Evolutionary conservation across 164 flowering plant species (phyloP).

Genomic region (Dillenia turbinata): DNA sequence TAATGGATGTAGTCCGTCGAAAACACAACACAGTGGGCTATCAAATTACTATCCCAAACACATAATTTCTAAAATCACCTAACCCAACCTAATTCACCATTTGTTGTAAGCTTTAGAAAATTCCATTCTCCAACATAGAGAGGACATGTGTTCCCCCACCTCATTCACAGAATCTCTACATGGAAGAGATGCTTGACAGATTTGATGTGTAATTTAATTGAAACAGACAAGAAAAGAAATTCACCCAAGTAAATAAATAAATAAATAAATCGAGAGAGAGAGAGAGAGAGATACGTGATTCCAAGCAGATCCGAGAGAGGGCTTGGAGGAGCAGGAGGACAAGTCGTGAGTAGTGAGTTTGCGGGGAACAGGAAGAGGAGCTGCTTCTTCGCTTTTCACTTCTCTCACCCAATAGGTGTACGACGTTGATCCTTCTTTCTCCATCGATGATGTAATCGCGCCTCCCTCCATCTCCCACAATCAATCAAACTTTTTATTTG

Average conservation of each 20-base stretch:
- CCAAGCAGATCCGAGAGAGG: slow-evolving; percentile 77
- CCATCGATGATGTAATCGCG: slow-evolving; percentile 11
- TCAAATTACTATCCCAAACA: no score
- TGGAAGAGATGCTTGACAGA: no score
- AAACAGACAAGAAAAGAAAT: slow-evolving; percentile 7
- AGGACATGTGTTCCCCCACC: no score
- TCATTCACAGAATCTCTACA: no score
- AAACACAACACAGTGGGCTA: no score
- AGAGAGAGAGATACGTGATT: slow-evolving; percentile 37
- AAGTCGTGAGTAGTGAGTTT: slow-evolving; percentile 48
- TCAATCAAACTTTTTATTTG: no score
- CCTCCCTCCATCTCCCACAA: slow-evolving; percentile 17
- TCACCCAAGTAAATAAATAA: background rate
- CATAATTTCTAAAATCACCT: no score
- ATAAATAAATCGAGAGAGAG: background rate
- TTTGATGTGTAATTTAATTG: background rate
- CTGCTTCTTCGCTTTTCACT: slow-evolving; percentile 45
- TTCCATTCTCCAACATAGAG: no score
- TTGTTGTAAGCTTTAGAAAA: no score
- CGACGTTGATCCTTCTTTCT: slow-evolving; percentile 27
- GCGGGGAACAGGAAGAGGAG: slow-evolving; percentile 67
- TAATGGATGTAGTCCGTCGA: no score
- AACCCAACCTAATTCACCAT: no score
- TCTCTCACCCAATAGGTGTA: slow-evolving; percentile 90
- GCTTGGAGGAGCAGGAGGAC: slow-evolving; percentile 14